Base-by-base conservation (phyloP, 352 stramenopile species). In the Pythium brassicae region DNA sequence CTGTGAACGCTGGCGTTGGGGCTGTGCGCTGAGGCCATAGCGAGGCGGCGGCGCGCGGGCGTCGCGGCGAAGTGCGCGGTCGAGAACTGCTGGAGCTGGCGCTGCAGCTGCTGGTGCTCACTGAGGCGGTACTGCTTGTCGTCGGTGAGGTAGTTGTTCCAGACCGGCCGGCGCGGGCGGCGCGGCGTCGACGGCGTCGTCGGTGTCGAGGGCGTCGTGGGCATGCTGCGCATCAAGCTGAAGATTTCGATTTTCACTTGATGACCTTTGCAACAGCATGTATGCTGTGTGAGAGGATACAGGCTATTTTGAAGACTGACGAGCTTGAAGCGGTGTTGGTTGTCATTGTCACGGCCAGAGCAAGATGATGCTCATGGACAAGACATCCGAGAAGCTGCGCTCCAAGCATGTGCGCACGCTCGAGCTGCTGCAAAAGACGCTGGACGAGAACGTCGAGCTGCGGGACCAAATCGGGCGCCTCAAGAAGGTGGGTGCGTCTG, bases 331-430 rank as follows among this genome's bases (percentile, higher is more conserved):
- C 10, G 29, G 29, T 35, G 29, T 35, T 35, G 29, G 29, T 35
- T 35, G 29, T 35, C 29, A 35, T n/a, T n/a, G n/a, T n/a, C n/a
- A 40, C 25, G 29, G 26, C 23, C 29, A 17, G 4, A 26, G 3
- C 25, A 57, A 27, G 50, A 77, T 74, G 66, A 74, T 87, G 74
- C 56, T 75, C 46, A 63, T 86, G 49, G 77, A 87, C 53, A 83
- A 72, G 29, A 81, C 78, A 3, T 74, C 78, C 25, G 81, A 91
- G 65, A 72, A 79, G 53, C 64, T 91, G 43, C 76, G 81, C 32
- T 88, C 81, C 58, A 91, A 91, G 69, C 81, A 91, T 57, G 81
- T 91, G 22, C 78, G 81, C 17, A 91, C 81, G 27, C 75, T 91
- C 2, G 81, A 91, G 62, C 61, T 91, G 32, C 71, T 91, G 20